phyloP scores from a whole-genome alignment of 2,329 filamentous ascomycete species.

The Mycosphaerella sp. region DNA sequence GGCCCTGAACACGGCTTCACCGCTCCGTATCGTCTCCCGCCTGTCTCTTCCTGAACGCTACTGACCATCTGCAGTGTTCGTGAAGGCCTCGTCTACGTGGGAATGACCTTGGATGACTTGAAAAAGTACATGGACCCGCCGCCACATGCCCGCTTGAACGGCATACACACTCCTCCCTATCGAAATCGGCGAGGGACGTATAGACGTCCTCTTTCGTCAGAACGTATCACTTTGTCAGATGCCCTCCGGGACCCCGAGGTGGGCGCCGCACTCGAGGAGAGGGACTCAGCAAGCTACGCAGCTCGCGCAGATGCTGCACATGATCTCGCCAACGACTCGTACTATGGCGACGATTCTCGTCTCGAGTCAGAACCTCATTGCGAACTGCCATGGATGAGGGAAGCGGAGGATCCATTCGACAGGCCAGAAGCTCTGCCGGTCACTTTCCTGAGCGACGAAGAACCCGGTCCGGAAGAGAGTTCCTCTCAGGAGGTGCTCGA shows the following conservation, averaged over 20 bases:
- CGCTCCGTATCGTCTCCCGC: slow-evolving; percentile 57
- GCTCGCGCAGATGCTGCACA: slow-evolving; percentile 17
- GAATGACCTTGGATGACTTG: slow-evolving; percentile 75
- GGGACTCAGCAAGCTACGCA: slow-evolving; percentile 13
- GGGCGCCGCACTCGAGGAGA: slow-evolving; percentile 18
- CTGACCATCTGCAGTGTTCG: slow-evolving; percentile 58
- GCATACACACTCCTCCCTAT: slow-evolving; percentile 26
- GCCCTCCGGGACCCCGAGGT: slow-evolving; percentile 30
- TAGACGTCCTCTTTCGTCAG: slow-evolving; percentile 20
- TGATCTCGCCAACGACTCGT: slow-evolving; percentile 16
- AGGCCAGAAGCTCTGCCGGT: slow-evolving; percentile 18
- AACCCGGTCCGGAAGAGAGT: slow-evolving; percentile 29
- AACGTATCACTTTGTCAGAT: slow-evolving; percentile 28
- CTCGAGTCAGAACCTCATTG: slow-evolving; percentile 26
- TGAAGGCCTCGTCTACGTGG: slow-evolving; percentile 86
- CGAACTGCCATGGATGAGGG: slow-evolving; percentile 21
- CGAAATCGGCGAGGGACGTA: slow-evolving; percentile 17
- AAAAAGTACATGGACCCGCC: slow-evolving; percentile 42
- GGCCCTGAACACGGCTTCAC: slow-evolving; percentile 76
- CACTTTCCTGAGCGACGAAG: slow-evolving; percentile 28
- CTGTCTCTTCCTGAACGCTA: neutral
- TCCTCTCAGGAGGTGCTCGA: slow-evolving; percentile 32
- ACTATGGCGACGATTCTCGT: slow-evolving; percentile 17
- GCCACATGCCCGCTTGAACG: slow-evolving; percentile 21
- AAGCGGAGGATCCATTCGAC: slow-evolving; percentile 12